Evolutionary conservation across 495 filamentous ascomycete species (phyloP).

Genomic region (Neurospora cerealis): DNA sequence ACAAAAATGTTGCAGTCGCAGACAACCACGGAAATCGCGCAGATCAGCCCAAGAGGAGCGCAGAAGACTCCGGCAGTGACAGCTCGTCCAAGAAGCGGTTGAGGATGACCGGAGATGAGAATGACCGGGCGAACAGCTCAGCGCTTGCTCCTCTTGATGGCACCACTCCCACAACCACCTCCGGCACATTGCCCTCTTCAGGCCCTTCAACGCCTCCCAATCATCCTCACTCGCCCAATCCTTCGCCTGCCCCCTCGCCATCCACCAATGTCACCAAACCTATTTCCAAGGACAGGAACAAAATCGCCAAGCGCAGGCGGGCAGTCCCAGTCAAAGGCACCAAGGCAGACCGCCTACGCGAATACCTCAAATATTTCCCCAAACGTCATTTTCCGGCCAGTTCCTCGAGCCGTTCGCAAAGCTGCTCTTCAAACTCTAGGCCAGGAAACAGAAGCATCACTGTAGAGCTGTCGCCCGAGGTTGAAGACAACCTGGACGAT

Average conservation of each 20-base stretch:
- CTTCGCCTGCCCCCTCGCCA: accelerated
- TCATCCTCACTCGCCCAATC: accelerated
- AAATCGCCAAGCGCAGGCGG: neutral
- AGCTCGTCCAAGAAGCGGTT: no score
- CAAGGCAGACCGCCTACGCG: neutral
- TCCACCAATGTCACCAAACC: neutral
- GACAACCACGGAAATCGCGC: no score
- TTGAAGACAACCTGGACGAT: neutral
- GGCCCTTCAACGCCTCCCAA: neutral
- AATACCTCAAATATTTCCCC: neutral
- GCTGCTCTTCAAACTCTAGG: neutral
- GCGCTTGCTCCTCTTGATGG: no score
- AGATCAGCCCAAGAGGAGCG: no score
- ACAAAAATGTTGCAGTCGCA: no score
- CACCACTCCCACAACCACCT: neutral
- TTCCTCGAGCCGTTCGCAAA: neutral
- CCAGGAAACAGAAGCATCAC: neutral
- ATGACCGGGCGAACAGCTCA: no score
- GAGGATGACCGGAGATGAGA: no score
- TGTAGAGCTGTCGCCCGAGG: neutral
- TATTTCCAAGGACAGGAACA: neutral
- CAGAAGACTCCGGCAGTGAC: no score
- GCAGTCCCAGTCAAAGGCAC: neutral
- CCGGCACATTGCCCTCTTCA: neutral
- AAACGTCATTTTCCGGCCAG: neutral